Conservation (phyloP, 441 rosid species). For the Euphorbia schlechtendalii region DNA sequence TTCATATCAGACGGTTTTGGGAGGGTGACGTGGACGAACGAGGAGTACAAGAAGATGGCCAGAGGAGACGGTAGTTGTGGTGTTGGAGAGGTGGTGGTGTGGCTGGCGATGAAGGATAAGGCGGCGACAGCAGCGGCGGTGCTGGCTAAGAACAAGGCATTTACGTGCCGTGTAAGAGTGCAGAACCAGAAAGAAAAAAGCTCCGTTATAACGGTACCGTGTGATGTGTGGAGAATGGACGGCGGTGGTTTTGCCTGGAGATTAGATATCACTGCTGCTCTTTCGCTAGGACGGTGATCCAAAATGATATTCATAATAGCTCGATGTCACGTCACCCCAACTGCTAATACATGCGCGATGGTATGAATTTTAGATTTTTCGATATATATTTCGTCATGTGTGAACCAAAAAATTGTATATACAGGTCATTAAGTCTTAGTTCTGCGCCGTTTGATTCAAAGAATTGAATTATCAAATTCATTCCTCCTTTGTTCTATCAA, state of each 20-base stretch:
- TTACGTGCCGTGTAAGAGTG: slow-evolving; percentile 65
- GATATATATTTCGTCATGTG: too few species aligned
- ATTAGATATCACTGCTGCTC: slow-evolving; percentile 74
- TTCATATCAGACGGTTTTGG: slow-evolving; percentile 56
- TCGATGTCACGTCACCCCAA: too few species aligned
- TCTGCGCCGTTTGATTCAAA: too few species aligned
- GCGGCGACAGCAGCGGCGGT: slow-evolving; percentile 21
- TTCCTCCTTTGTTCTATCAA: too few species aligned
- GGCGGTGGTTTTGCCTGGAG: slow-evolving; percentile 79
- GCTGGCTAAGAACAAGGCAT: slow-evolving; percentile 29
- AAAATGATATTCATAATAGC: too few species aligned
- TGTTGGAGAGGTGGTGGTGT: slow-evolving; percentile 31
- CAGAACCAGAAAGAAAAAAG: slow-evolving; percentile 35
- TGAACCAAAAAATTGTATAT: too few species aligned
- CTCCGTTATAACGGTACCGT: slow-evolving; percentile 49
- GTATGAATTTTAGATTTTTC: too few species aligned
- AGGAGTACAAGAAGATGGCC: slow-evolving; percentile 52
- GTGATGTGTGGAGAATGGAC: slow-evolving; percentile 76
- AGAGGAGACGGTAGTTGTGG: slow-evolving; percentile 17
- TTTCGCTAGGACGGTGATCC: slow-evolving; percentile 45
- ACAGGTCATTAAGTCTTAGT: too few species aligned
- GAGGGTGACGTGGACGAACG: slow-evolving; percentile 70
- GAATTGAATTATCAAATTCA: too few species aligned
- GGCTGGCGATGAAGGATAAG: slow-evolving; percentile 48
- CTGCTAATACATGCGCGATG: too few species aligned